Base-by-base conservation (phyloP, 306 rosid genomes). In the Rosa lucieae region DNA sequence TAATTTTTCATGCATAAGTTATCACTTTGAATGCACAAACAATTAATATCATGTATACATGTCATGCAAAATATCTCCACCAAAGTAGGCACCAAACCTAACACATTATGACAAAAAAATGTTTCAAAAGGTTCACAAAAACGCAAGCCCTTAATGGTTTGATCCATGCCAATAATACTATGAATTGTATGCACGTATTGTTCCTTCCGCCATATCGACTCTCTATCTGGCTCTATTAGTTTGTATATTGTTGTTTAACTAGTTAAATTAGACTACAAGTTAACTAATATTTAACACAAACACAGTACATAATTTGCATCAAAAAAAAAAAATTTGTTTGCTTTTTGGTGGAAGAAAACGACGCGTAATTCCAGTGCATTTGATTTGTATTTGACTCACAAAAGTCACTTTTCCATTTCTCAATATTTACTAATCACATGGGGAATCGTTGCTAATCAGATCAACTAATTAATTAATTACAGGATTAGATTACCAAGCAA, bases 311-410 rank as follows among this genome's bases (percentile, higher is more conserved):
- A 67, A 67, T 39, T 39, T 39, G 14, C 26, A 15, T 39, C 10
- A n/a, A n/a, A n/a, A n/a, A n/a, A n/a, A n/a, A n/a, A n/a, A n/a
- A n/a, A n/a, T n/a, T n/a, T 62, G 12, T 62, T 21, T 77, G 77
- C 39, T 82, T 21, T 72, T 39, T n/a, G 56, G 65, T 26, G 6
- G 65, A 72, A 82, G 81, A 51, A 82, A 77, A 72, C 70, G 61
- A 82, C 70, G 75, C 75, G 75, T 72, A 66, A 72, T 77, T 77
- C 67, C 67, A 40, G 72, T 66, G 13, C 44, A 72, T 40, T 21
- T 37, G 37, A 51, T 39, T 21, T 21, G 68, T 43, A 63, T 73
- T 77, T 82, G 82, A 77, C 78, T 77, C 63, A 3, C 10, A 43
- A 51, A 40, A 72, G 46, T 76, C 37, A 44, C 70, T 75, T 59